Base-by-base conservation (phyloP, 202 grass and related monocot genomes). In the Eragrostis tef region DNA sequence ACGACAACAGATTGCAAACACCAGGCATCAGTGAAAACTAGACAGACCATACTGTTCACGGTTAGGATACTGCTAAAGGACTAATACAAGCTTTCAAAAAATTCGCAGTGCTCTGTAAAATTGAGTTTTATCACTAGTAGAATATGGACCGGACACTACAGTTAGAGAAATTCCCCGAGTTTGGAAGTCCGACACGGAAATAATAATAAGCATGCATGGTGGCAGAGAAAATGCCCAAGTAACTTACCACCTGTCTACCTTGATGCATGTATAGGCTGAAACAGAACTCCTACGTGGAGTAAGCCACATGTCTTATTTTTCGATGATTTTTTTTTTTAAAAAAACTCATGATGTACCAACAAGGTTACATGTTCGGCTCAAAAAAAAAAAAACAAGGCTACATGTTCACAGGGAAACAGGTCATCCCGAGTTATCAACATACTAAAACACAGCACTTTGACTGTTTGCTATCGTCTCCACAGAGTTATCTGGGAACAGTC, bases 21-120 rank as follows among this genome's bases (percentile, higher is more conserved):
- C 2, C 73, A 77, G 14, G 7, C 31, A 41, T 7, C 31, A 56
- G 58, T 47, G 78, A 75, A 77, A 56, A 57, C 24, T 22, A 76
- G 20, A 11, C n/a, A 46, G 6, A 58, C 1, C 11, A 2, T 26
- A 25, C 2, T 46, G 25, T 51, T 16, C 4, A 34, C 48, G 24
- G 14, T 66, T 65, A 49, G 16, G 58, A 44, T 79, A 47, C 0
- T 57, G 24, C 34, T 46, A 63, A 16, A 39, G 11, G 25, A 71
- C 9, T 81, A 6, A 16, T 20, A 9, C 39, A 70, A 81, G 24
- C 10, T 70, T 29, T 45, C 66, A 60, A 70, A 56, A 42, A 71
- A 62, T 72, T 71, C 0, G 0, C 15, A 29, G 9, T 11, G 44
- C 17, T 7, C 1, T 49, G 52, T n/a, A 52, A 8, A 16, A 73